Evolutionary conservation across 139 green algal species (phyloP), one percentile per base, ranked within the genome.

Genomic region (Picochlorum sp.): DNA sequence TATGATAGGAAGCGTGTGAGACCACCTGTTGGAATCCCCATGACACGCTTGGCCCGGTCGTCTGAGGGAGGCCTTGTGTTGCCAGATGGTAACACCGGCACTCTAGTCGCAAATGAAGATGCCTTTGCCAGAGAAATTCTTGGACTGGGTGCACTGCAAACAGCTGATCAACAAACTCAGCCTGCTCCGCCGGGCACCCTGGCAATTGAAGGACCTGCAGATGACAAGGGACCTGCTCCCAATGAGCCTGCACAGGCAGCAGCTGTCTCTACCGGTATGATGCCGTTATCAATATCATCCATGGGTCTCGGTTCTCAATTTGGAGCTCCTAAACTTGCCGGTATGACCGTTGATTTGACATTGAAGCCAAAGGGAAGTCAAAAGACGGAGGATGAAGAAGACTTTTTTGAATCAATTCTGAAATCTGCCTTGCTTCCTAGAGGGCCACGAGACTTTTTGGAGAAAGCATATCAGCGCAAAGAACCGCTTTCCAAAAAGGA

Each of bases 11-110:
- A 82, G 58, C 47, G 70, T 16, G 70, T 88, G 22, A 68, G 76
- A 9, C 60, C 58, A 20, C 80, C 81, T 10, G 60, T 75, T 29
- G 81, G 81, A 61, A 88, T 88, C 44, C 81, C 81, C 25, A 69
- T 85, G 57, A 77, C 61, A 0, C 43, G 70, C 18, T 57, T 88
- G 40, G 70, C 63, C 12, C 31, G 41, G 30, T 79, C 50, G 4
- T 55, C 55, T 10, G 74, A 84, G 24, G 80, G 80, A 25, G 70
- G 73, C n/a, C 61, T 88, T 33, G 57, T 86, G 26, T 53, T 87
- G 37, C 69, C 76, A 5, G 67, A 73, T 29, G 81, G 81, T 35
- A 54, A 67, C 22, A 74, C 67, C 9, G 80, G 68, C 13, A 74
- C 68, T 5, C 55, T 86, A 18, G 51, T 77, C 13, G 72, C 72